Evolutionary conservation across 352 stramenopile species (phyloP).

Genomic region (Pythium graminicola): DNA sequence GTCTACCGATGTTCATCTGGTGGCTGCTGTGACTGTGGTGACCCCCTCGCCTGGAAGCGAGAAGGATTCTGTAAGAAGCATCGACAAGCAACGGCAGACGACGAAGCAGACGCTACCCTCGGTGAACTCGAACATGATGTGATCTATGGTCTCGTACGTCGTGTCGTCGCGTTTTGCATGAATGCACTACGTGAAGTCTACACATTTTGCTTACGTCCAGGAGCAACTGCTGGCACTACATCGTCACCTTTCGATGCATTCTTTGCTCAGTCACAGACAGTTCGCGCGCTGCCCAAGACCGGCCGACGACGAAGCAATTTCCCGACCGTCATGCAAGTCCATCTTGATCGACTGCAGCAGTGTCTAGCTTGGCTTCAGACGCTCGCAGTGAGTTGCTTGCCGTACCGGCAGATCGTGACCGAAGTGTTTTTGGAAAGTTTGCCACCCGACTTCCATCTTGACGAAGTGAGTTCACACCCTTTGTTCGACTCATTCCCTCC

Average conservation of each 20-base stretch:
- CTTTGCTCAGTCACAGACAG: slow-evolving; percentile 10
- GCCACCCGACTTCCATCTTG: slow-evolving; percentile 32
- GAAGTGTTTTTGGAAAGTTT: slow-evolving; percentile 51
- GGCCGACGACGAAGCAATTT: slow-evolving; percentile 36
- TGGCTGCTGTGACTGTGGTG: slow-evolving; percentile 77
- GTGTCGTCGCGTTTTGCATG: slow-evolving; percentile 46
- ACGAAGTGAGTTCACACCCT: neutral
- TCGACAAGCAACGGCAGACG: slow-evolving; percentile 5
- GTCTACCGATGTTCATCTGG: slow-evolving; percentile 78
- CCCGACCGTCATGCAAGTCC: slow-evolving; percentile 37
- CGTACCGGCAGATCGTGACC: slow-evolving; percentile 57
- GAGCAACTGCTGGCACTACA: neutral
- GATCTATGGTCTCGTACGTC: slow-evolving; percentile 37
- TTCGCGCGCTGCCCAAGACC: slow-evolving; percentile 37
- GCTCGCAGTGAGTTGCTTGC: slow-evolving; percentile 62
- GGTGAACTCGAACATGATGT: slow-evolving; percentile 32
- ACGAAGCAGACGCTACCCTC: slow-evolving; percentile 20
- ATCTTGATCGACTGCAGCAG: slow-evolving; percentile 52
- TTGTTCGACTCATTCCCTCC: slow-evolving; percentile 6
- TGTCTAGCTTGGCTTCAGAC: slow-evolving; percentile 63
- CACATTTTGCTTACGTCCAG: slow-evolving; percentile 36
- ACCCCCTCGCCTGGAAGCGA: slow-evolving; percentile 68
- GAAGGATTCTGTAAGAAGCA: slow-evolving; percentile 79
- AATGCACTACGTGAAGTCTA: slow-evolving; percentile 57
- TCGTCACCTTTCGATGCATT: slow-evolving; percentile 32